Percentiles rank a stretch among this genome's conserved stretches.
These are phyloP conservation scores for Nadsonia commutata DNA, from an alignment of 1,139 yeast species.

Conservation along the genomic window DNA sequence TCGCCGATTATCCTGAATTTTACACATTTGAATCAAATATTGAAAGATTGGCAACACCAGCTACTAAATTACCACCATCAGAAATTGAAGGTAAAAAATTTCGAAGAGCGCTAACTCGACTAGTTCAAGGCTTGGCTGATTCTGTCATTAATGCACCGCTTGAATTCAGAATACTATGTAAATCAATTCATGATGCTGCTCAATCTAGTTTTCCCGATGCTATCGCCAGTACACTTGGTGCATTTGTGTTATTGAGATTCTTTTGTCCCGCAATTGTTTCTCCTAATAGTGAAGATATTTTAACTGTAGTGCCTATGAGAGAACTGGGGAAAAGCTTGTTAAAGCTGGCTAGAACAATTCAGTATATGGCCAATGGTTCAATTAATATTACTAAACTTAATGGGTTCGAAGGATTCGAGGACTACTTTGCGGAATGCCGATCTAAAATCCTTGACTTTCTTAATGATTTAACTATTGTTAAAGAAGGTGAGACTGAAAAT, in stretches of 20 bases:
- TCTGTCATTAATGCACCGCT: neutral
- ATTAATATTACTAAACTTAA: constrained; percentile 16
- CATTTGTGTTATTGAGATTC: constrained; percentile 64
- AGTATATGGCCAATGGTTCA: constrained; percentile 70
- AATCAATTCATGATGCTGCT: constrained; percentile 45
- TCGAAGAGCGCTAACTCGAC: neutral
- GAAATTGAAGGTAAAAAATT: neutral
- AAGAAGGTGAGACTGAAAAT: neutral
- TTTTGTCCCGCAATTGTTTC: constrained; percentile 78
- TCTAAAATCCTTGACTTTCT: neutral
- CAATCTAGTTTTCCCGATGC: constrained; percentile 11
- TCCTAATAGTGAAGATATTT: constrained; percentile 44
- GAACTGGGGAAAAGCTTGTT: constrained; percentile 52
- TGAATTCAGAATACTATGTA: constrained; percentile 33
- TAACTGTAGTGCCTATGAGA: constrained; percentile 16
- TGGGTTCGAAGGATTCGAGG: neutral
- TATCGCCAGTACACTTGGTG: constrained; percentile 49
- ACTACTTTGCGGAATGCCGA: neutral
- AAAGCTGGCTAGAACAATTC: constrained; percentile 65
- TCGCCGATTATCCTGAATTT: neutral
- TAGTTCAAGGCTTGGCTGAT: neutral
- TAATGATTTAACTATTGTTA: neutral
- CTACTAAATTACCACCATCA: neutral
- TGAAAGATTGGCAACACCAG: neutral
- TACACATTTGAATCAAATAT: neutral